phyloP scores from a whole-genome alignment of 148 eudicot species.

The Cornus kousa region DNA sequence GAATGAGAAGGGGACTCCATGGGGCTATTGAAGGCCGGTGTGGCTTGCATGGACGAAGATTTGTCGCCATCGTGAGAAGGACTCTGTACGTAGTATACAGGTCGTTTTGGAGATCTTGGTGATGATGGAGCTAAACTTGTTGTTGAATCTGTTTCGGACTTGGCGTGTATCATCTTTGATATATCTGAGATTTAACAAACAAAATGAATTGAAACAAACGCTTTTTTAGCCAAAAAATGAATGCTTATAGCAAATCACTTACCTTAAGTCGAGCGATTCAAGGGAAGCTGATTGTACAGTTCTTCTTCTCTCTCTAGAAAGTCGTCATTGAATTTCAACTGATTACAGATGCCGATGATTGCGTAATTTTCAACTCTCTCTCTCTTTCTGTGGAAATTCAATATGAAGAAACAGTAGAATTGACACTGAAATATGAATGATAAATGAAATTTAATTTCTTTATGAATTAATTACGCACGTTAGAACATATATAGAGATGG shows the following conservation, averaged over 20 bases:
- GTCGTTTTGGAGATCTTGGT: slow-evolving; percentile 30
- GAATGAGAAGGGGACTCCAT: slow-evolving; percentile 35
- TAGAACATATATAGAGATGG: too few species aligned
- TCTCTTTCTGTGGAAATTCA: neutral
- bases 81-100: slow-evolving; percentile 49
- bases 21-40: slow-evolving; percentile 33
- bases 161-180: slow-evolving; percentile 24
- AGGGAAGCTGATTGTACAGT: too few species aligned
- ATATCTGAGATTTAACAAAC: neutral
- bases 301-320: too few species aligned
- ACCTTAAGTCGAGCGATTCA: too few species aligned
- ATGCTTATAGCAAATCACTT: neutral
- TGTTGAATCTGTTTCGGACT: slow-evolving; percentile 33
- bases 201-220: neutral
- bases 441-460: neutral
- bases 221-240: neutral
- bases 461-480: too few species aligned
- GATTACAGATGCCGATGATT: too few species aligned
- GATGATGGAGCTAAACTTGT: slow-evolving; percentile 38
- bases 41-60: slow-evolving; percentile 27
- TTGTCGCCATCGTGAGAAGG: slow-evolving; percentile 59
- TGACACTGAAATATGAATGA: neutral
- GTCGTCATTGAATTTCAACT: too few species aligned
- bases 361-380: neutral
- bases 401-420: neutral